Evolutionary conservation across 2,329 filamentous ascomycete genomes (phyloP), one percentile per base, ranked within the genome.

Genomic region (Tolypocladium cylindrosporum): DNA sequence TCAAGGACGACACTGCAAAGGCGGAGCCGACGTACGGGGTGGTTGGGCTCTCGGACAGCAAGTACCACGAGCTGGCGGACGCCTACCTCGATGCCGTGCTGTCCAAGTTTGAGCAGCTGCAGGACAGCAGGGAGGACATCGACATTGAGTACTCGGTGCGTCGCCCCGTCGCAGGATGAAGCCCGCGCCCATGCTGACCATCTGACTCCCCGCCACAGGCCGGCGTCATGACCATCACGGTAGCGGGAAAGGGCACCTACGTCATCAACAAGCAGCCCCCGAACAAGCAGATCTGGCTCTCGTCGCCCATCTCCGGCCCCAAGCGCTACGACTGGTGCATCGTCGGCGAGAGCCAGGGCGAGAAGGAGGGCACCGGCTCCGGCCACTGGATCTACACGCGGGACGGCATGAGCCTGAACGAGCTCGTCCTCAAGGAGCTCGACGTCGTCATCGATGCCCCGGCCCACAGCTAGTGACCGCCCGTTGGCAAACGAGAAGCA

Each of bases 231-330:
- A 91, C 86, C 62, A 79, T 97, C 67, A 79, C 77, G 8, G 84
- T 90, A 65, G 83, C 85, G 1, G 77, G 80, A 14, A 78, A 84
- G 55, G 91, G 92, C 61, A 93, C 85, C 37, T 99, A 95, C 70
- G 90, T 99, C 60, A 82, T 99, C 75, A 99, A 99, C 83, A 99
- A 99, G 75, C 94, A 99, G 73, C 94, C 94, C 0, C 91, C 93
- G 24, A 97, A 97, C 79, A 94, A 91, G 79, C 94, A 89, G 71
- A 96, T 99, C 69, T 99, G 94, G 94, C 84, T 97, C 52, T 94
- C 90, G 42, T 96, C 91, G 50, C 94, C 94, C 4, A 78, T 91
- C 57, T 92, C 90, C 7, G 94, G 94, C 0, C 94, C 94, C 16
- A 97, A 97, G 76, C 87, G 93, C 59, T 99, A 88, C 76, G 92